Evolutionary conservation across 768 basidiomycete genomes (phyloP).

Genomic region (Amanita rubescens): DNA sequence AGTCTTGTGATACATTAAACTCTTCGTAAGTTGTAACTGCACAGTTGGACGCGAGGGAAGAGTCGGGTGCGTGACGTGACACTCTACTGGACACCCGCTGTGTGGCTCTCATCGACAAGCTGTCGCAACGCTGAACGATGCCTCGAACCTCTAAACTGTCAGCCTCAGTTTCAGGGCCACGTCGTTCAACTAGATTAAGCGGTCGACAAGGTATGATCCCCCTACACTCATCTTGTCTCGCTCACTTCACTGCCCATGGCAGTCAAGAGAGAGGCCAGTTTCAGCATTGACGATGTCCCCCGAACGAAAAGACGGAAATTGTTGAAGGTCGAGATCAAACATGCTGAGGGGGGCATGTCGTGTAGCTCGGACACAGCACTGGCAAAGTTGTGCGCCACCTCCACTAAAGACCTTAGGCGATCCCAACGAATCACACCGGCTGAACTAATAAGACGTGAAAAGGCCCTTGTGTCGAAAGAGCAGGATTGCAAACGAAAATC

Average conservation of each 20-base stretch:
- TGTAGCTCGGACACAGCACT: constrained; percentile 8
- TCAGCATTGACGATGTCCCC: constrained; percentile 2
- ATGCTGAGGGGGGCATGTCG: background rate
- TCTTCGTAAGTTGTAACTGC: no score
- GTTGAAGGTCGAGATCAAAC: constrained; percentile 4
- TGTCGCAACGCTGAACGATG: constrained; percentile 10
- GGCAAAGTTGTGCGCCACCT: constrained; percentile 12
- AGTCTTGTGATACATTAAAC: no score
- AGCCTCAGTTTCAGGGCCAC: background rate
- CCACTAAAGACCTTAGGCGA: constrained; percentile 26
- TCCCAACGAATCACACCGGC: constrained; percentile 31
- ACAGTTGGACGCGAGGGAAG: background rate
- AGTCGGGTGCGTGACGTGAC: constrained; percentile 6
- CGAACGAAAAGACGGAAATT: constrained; percentile 8
- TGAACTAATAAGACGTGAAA: constrained; percentile 32
- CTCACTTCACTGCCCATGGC: background rate
- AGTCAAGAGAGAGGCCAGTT: constrained; percentile 7
- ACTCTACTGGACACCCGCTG: background rate
- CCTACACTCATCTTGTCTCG: constrained; percentile 3
- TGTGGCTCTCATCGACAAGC: background rate
- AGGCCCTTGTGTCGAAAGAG: constrained; percentile 29
- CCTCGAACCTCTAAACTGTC: constrained; percentile 12
- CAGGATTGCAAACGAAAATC: constrained; percentile 29
- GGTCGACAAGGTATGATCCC: constrained; percentile 17
- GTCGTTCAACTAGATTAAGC: constrained; percentile 26